phyloP scores from a whole-genome alignment of 495 filamentous ascomycete species.

The Trichoderma reesei region DNA sequence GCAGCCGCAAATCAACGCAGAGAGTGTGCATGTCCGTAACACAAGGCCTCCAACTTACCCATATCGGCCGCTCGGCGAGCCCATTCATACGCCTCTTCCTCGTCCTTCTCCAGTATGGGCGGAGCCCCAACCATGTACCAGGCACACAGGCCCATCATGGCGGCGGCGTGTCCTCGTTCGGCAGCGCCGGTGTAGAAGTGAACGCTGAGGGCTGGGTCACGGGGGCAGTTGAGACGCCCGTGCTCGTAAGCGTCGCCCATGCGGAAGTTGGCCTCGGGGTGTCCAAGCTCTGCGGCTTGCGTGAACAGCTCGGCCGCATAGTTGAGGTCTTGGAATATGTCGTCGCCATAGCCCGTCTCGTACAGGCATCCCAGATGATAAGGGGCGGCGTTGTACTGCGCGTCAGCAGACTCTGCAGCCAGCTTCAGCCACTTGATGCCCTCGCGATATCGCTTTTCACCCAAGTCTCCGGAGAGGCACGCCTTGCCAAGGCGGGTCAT shows the following conservation, averaged over 20 bases:
- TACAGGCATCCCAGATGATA: slow-evolving; percentile 86
- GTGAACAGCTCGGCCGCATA: slow-evolving; percentile 95
- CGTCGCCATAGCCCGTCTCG: slow-evolving; percentile 80
- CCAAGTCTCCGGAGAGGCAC: slow-evolving; percentile 80
- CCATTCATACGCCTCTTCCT: slow-evolving; percentile 96
- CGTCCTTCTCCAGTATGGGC: slow-evolving; percentile 86
- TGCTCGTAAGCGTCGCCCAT: slow-evolving; percentile 98
- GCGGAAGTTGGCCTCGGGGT: slow-evolving; percentile 70
- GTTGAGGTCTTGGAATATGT: slow-evolving; percentile 77
- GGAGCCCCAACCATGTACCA: slow-evolving; percentile 98
- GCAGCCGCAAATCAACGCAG: not conserved
- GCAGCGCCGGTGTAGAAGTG: slow-evolving; percentile 96
- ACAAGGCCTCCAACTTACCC: slow-evolving; percentile 44
- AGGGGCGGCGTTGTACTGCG: slow-evolving; percentile 84
- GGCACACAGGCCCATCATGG: slow-evolving; percentile 98
- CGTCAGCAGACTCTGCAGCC: slow-evolving; percentile 77
- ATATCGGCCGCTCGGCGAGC: slow-evolving; percentile 73
- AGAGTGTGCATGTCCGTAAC: not conserved
- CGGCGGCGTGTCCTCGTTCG: slow-evolving; percentile 67
- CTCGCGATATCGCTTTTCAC: slow-evolving; percentile 77
- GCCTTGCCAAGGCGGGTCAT: slow-evolving; percentile 88
- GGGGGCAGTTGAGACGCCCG: slow-evolving; percentile 74
- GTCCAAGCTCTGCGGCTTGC: slow-evolving; percentile 84
- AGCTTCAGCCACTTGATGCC: slow-evolving; percentile 96
- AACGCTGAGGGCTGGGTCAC: slow-evolving; percentile 85